Evolutionary conservation across 169 alveolate genomes (phyloP), one percentile per base, ranked within the genome.

Genomic region (Miamiensis avidus): DNA sequence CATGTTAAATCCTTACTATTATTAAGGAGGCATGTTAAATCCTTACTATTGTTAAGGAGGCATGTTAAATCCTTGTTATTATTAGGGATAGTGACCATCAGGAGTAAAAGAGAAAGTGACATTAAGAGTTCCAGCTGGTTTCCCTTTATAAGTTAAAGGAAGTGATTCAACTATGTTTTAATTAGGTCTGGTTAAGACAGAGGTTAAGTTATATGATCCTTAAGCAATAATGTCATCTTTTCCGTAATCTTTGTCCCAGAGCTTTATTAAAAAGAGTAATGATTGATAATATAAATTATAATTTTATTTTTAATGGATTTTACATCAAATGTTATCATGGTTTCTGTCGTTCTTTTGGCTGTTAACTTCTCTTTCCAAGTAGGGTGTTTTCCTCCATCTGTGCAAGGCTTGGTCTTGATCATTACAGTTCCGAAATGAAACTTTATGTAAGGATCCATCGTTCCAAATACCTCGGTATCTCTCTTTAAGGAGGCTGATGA

Each of bases 371-470:
- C 26, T 11, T 49, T 49, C 69, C 69, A 49, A 11, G 4, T 49
- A 49, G 69, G 69, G 20, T 4, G 26, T 49, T 90, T 92, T 28
- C 95, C 95, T 29, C 90, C 94, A 75, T 75, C 82, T n/a, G 79
- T 73, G 75, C 86, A 88, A 27, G 78, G 93, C 65, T 83, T 64
- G 0, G 95, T 83, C 49, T 85, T 85, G 32, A 88, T 34, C 16
- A 28, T 81, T 29, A 30, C 0, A 26, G 34, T 31, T 25, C 91
- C 95, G 11, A 81, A 65, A 31, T 77, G 83, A 28, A 85, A 64
- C 15, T 34, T 81, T 33, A 84, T 30, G 49, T 89, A 92, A 30
- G 95, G 95, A 49, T 92, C 95, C 95, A 92, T 92, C 29, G 82
- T 87, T 33, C 94, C 92, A 0, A 92, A 81, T 15, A 83, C 29